Conservation (phyloP, 2,329 filamentous ascomycete species). For the Cladosporium oxysporum region DNA sequence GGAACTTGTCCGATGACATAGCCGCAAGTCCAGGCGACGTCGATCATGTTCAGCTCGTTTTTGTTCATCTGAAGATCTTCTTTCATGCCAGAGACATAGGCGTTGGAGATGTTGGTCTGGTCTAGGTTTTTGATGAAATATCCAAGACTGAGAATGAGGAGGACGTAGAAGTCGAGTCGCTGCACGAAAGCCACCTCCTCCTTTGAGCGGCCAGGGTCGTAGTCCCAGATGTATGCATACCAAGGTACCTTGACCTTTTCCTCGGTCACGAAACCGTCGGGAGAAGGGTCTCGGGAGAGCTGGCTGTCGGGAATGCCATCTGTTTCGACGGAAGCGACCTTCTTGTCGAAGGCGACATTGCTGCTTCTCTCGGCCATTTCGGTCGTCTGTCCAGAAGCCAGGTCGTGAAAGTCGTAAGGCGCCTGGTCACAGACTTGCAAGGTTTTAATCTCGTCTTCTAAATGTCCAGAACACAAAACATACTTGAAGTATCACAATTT, state of each 20-base stretch:
- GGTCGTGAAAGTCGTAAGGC: not conserved
- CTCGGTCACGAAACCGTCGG: not conserved
- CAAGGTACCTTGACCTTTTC: conserved; percentile 25
- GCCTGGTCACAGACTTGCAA: not conserved
- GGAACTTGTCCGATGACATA: conserved; percentile 46
- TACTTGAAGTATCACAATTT: not conserved
- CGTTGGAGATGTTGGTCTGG: conserved; percentile 42
- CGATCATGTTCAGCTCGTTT: conserved; percentile 59
- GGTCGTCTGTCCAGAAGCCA: not conserved
- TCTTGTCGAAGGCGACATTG: not conserved
- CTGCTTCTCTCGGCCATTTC: not conserved
- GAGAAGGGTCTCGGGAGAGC: not conserved
- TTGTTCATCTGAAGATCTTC: conserved; percentile 55
- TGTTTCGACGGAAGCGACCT: conserved; percentile 4
- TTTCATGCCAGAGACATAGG: conserved; percentile 53
- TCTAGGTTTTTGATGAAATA: conserved; percentile 55
- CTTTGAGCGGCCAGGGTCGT: conserved; percentile 31
- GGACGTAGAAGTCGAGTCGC: conserved; percentile 31
- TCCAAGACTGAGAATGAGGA: conserved; percentile 34
- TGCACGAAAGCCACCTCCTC: conserved; percentile 30
- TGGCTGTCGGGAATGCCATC: not conserved
- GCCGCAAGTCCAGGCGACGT: conserved; percentile 61
- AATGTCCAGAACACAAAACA: too few species aligned
- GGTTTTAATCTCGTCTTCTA: too few species aligned
- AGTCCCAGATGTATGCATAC: conserved; percentile 35